Evolutionary conservation across 2,329 filamentous ascomycete genomes (phyloP).

Genomic region (Colletotrichum sp.): DNA sequence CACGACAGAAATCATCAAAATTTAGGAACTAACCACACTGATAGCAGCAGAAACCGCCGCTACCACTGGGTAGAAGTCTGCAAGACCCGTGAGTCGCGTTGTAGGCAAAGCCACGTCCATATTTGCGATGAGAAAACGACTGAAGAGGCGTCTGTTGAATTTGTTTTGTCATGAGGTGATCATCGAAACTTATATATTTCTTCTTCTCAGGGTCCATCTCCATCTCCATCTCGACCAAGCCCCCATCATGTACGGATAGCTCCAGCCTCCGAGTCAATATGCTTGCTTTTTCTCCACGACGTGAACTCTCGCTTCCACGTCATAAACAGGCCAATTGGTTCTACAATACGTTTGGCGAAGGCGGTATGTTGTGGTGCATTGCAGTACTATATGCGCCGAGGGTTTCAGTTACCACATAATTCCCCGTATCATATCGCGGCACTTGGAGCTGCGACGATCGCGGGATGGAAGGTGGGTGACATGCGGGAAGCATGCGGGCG

Average conservation of each 20-base stretch:
- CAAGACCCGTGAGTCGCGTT: not conserved
- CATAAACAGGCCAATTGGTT: not conserved
- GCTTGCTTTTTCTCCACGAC: not conserved
- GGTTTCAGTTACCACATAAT: not conserved
- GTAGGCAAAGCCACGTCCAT: not conserved
- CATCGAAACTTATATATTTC: not conserved
- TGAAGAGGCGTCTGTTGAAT: not conserved
- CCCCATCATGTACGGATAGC: not conserved
- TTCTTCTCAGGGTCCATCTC: not conserved
- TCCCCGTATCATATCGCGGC: not conserved
- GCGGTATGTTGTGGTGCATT: not conserved
- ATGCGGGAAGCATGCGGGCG: not conserved
- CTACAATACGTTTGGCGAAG: not conserved
- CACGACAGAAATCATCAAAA: not conserved
- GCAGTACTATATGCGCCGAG: not conserved
- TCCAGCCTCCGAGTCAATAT: not conserved
- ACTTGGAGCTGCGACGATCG: not conserved
- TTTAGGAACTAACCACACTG: not conserved
- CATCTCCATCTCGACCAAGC: not conserved
- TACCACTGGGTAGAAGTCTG: not conserved
- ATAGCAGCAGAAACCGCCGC: not conserved
- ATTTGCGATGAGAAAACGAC: not conserved
- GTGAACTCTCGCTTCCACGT: not conserved
- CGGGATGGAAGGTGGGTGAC: not conserved
- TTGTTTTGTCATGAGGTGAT: not conserved